Evolutionary conservation across 192 early-diverging fungal genomes (phyloP), one percentile per base, ranked within the genome.

Genomic region (Backusella psychrophila): DNA sequence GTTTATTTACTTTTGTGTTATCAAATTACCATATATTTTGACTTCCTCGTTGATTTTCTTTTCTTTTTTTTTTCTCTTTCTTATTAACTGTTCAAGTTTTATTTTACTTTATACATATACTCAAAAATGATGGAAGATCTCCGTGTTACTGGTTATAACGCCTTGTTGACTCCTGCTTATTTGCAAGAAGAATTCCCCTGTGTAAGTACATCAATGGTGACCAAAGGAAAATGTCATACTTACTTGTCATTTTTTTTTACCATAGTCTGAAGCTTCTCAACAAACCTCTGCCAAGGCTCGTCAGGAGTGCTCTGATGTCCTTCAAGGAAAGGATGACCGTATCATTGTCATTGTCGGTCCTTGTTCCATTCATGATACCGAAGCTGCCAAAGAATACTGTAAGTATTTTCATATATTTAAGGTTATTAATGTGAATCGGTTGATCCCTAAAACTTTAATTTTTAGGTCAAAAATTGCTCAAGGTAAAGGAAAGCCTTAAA

Each of bases 101-200:
- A 53, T 53, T 63, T 29, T 56, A 23, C 21, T 56, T 56, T 19
- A 56, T 23, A 56, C 53, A 21, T 11, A 63, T 49, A 9, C 6
- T n/a, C 15, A 23, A 36, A 66, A 36, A 66, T 26, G 39, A 87
- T 89, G 85, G 96, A 98, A 81, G 95, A 97, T 85, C 90, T 94
- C 74, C 93, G 95, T 76, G 89, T 98, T 77, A 84, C 88, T 23
- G 93, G 93, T 17, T 95, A 97, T 86, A 93, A 95, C 71, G 92
- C 96, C 17, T 89, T 98, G 23, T 77, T 97, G 21, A 91, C 95
- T 68, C 96, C 96, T 56, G 94, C 95, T 83, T 93, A 95, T 74
- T 87, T 97, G 33, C 93, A 95, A 82, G 89, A 92, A 78, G 96
- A 97, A 84, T 83, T 89, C 66, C 93, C 94, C 66, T 85, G 91